A percentile compares a stretch with the other conserved stretches of the same genome.
phyloP scores from a whole-genome alignment of 179 eudicot species.

The Silene vulgaris region DNA sequence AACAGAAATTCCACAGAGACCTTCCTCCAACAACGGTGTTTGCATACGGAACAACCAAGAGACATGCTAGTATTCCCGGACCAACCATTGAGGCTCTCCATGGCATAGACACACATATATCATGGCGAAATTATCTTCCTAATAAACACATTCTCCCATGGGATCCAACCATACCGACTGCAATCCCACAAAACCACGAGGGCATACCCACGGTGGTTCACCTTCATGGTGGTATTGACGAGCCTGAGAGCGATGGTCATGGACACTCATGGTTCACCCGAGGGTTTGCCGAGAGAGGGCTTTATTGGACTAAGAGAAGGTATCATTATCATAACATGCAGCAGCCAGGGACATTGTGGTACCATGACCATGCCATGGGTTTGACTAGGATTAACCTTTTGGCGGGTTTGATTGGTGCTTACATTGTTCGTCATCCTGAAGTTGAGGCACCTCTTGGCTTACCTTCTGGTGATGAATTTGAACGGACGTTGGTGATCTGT shows the following conservation, averaged over 20 bases:
- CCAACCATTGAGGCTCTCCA: slow-evolving; percentile 80
- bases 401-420: slow-evolving; percentile 74
- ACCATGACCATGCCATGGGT: slow-evolving; percentile 96
- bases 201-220: slow-evolving; percentile 87
- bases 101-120: slow-evolving; percentile 48
- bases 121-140: slow-evolving; percentile 76
- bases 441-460: slow-evolving; percentile 60
- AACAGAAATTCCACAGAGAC: slow-evolving; percentile 52
- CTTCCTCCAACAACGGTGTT: slow-evolving; percentile 61
- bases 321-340: slow-evolving; percentile 63
- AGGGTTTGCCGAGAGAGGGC: slow-evolving; percentile 47
- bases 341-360: slow-evolving; percentile 77
- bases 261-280: slow-evolving; percentile 68
- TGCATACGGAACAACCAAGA: slow-evolving; percentile 52
- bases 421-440: slow-evolving; percentile 51
- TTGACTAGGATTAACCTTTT: slow-evolving; percentile 77
- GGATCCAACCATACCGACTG: slow-evolving; percentile 86
- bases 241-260: slow-evolving; percentile 70
- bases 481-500: slow-evolving; percentile 51
- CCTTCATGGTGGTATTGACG: slow-evolving; percentile 74
- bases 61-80: slow-evolving; percentile 64
- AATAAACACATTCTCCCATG: slow-evolving; percentile 73
- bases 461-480: slow-evolving; percentile 54
- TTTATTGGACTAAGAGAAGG: slow-evolving; percentile 48
- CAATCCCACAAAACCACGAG: slow-evolving; percentile 33